phyloP scores from a whole-genome alignment of 805 yeast species.

The Torulaspora indica region DNA sequence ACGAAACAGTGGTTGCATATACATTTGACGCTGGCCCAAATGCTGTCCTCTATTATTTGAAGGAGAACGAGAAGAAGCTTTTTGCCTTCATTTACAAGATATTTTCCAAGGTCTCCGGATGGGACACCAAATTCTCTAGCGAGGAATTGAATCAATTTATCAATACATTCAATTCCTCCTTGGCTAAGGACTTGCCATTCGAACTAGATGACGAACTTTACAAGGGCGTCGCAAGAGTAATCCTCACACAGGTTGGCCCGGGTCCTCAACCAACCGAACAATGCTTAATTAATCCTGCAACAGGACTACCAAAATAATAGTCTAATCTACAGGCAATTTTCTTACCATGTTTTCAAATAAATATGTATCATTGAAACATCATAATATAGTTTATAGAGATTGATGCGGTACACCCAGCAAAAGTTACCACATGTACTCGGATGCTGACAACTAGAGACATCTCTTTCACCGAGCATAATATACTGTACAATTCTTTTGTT shows the following conservation, averaged over 20 bases:
- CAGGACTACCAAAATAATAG: constrained; percentile 54
- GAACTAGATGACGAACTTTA: constrained; percentile 49
- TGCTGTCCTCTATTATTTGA: constrained; percentile 88
- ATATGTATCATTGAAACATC: too few species aligned
- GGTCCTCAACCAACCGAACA: constrained; percentile 70
- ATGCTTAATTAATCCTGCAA: constrained; percentile 49
- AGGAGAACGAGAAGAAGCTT: constrained; percentile 65
- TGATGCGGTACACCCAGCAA: not conserved
- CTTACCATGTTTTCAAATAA: not conserved
- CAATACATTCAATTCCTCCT: constrained; percentile 26
- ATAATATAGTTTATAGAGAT: too few species aligned
- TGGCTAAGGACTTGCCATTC: constrained; percentile 35
- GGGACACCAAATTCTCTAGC: constrained; percentile 47
- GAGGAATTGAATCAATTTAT: constrained; percentile 28
- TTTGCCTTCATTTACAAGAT: constrained; percentile 63
- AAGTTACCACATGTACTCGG: not conserved
- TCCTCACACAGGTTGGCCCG: constrained; percentile 78
- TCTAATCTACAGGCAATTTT: not conserved
- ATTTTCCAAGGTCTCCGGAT: constrained; percentile 60
- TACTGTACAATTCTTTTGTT: not conserved
- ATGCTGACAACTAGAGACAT: not conserved
- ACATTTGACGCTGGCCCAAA: constrained; percentile 99
- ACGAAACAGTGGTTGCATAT: constrained; percentile 77
- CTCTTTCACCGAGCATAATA: not conserved
- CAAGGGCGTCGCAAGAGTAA: constrained; percentile 75